Evolutionary conservation across 208 protist genomes (phyloP), one percentile per base, ranked within the genome.

Genomic region (Leishmania martiniquensis): DNA sequence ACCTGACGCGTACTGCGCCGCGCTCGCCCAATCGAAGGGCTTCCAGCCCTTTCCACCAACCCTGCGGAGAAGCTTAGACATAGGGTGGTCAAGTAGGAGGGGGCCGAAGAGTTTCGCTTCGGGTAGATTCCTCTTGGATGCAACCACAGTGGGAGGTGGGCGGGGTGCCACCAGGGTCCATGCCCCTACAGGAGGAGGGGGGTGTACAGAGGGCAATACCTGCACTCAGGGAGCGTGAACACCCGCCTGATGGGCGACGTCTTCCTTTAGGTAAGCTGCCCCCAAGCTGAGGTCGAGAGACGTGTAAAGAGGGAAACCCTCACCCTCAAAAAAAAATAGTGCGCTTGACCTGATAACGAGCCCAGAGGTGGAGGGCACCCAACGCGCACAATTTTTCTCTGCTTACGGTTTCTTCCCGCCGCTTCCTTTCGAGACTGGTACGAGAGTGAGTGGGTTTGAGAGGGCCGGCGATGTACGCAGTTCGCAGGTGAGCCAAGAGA

Each of bases 21-120:
- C 63, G 70, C 80, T 82, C 13, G 77, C 69, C 15, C 89, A 83
- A 78, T 92, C 80, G 71, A 95, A 95, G 5, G 87, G 82, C 72
- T 77, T 72, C 47, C 51, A 83, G 32, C 62, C 77, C 51, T 71
- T 72, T 1, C 55, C 72, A 20, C 79, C 79, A 10, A 85, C 67
- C 7, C 77, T 32, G 15, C 76, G 57, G n/a, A 88, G 71, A 1
- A 83, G 63, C 71, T 88, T 78, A 3, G 84, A 82, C 75, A 82
- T 79, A 12, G n/a, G 42, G 42, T n/a, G 20, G 20, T 34, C 34
- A 20, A 47, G 12, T 3, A 39, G 29, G 4, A 54, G 22, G 68
- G 68, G 22, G 42, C 12, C 20, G 10, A 22, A 49, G 65, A 10
- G 25, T 34, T 66, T 44, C 25, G 37, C 12, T 20, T 42, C 42